These are phyloP conservation scores for Alternaria consortialis DNA, from an alignment of 2,329 filamentous ascomycete species.

Conservation along the genomic window DNA sequence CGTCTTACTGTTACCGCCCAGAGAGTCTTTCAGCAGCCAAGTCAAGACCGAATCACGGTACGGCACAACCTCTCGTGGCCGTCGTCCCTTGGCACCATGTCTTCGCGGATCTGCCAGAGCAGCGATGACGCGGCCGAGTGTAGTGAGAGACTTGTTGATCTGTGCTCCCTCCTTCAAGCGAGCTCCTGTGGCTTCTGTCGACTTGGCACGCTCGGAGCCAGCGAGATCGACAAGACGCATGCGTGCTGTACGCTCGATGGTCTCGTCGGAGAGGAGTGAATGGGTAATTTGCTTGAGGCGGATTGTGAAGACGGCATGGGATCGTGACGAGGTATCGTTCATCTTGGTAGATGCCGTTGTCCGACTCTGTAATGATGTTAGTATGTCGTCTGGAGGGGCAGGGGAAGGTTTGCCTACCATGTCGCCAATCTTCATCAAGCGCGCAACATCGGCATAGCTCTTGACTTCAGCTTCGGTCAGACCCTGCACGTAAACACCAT, in stretches of 20 bases:
- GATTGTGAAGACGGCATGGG: constrained; percentile 97
- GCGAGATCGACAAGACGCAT: constrained; percentile 96
- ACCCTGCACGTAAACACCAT: constrained; percentile 97
- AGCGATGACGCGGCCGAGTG: constrained; percentile 92
- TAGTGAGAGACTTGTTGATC: constrained; percentile 98
- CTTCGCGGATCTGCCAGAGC: constrained; percentile 78
- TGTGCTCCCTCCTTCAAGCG: constrained; percentile 93
- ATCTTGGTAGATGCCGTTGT: constrained; percentile 96
- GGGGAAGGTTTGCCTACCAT: constrained; percentile 48
- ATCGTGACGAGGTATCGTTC: constrained; percentile 98
- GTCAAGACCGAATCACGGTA: constrained; percentile 88
- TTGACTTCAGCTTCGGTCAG: constrained; percentile 92
- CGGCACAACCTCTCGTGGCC: constrained; percentile 74
- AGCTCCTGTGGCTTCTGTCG: constrained; percentile 91
- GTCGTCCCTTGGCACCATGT: constrained; percentile 52
- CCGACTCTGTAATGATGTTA: constrained; percentile 63
- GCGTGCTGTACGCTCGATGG: constrained; percentile 90
- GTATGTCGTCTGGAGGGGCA: neutral
- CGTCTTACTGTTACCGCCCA: constrained; percentile 97
- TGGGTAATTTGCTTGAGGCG: constrained; percentile 98
- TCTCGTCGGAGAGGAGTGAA: constrained; percentile 96
- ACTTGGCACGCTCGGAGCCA: constrained; percentile 92
- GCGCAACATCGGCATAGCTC: constrained; percentile 85
- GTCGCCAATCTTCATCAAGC: constrained; percentile 91
- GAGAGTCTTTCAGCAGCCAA: constrained; percentile 92